Base-by-base conservation (phyloP, 225 moss, liverwort and hornwort genomes). In the Physcomitrium patens region DNA sequence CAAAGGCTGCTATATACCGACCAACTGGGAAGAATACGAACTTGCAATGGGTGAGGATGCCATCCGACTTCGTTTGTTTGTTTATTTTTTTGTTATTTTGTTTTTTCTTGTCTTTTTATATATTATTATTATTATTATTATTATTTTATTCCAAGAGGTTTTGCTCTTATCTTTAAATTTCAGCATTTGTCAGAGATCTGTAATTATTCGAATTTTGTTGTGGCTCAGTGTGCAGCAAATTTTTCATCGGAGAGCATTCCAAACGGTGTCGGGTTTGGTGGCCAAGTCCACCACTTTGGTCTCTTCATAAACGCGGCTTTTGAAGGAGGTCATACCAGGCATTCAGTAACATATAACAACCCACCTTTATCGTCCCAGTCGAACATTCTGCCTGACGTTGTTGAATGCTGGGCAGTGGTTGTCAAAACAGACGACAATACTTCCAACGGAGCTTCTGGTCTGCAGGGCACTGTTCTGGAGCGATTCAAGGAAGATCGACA, bases 361-460 rank as follows among this genome's bases (percentile, higher is more conserved):
- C 90, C 93, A 17, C 75, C 89, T 7, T 86, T 99, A 11, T 86
- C 91, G 20, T 78, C 68, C 63, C 48, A 78, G 1, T 44, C 89
- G 1, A 70, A 70, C 43, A 27, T 99, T 65, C 49, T 79, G 45
- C 99, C 95, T 6, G 88, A 95, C 16, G 79, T 80, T 3, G 83
- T 99, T 31, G 99, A 99, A 76, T 99, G 99, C 69, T 99, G 99
- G 99, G 93, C 87, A 67, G 93, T 99, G 41, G 76, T 94, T 18
- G 82, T 78, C 51, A 85, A 91, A 53, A 72, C 73, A 22, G 84
- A 82, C 13, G 76, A 72, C 28, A 67, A 58, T 58, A 3, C 77
- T 5, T 64, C 74, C 46, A 77, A 87, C 65, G 86, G 81, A 52
- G 80, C 31, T n/a, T 74, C 84, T 1, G 75, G 48, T 44, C n/a